These are phyloP conservation scores for Dendrothele bispora DNA, from an alignment of 768 basidiomycete genomes.

Conservation along the genomic window DNA sequence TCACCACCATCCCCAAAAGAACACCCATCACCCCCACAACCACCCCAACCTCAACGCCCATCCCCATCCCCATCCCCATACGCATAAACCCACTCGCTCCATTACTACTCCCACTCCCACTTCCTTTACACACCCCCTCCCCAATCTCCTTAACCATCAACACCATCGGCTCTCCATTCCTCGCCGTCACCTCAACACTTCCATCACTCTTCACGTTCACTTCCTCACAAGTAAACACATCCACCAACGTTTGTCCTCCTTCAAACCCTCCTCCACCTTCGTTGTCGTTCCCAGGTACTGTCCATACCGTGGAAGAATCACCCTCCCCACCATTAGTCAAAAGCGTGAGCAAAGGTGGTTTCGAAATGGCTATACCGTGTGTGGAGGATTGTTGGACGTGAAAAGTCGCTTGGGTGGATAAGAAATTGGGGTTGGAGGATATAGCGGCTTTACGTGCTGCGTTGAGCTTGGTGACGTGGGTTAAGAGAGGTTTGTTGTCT, in stretches of 20 bases:
- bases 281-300: slow-evolving; percentile 34
- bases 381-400: slow-evolving; percentile 35
- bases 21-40: slow-evolving; percentile 3
- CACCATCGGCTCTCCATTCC: slow-evolving; percentile 46
- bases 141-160: slow-evolving; percentile 20
- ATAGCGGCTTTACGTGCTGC: slow-evolving; percentile 53
- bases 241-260: slow-evolving; percentile 43
- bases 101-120: background rate
- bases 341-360: slow-evolving; percentile 55
- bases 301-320: slow-evolving; percentile 21
- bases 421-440: slow-evolving; percentile 38
- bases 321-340: slow-evolving; percentile 57
- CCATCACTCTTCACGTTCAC: slow-evolving; percentile 39
- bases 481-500: slow-evolving; percentile 45
- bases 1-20: slow-evolving; percentile 1
- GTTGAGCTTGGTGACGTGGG: slow-evolving; percentile 49
- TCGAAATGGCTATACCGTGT: slow-evolving; percentile 47
- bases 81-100: no score
- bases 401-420: slow-evolving; percentile 46
- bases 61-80: background rate
- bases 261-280: slow-evolving; percentile 37
- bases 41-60: slow-evolving; percentile 2
- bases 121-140: slow-evolving; percentile 13
- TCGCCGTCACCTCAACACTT: slow-evolving; percentile 35
- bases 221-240: slow-evolving; percentile 49